Evolutionary conservation across 179 eudicot species (phyloP).

Genomic region (Beta macrorhiza): DNA sequence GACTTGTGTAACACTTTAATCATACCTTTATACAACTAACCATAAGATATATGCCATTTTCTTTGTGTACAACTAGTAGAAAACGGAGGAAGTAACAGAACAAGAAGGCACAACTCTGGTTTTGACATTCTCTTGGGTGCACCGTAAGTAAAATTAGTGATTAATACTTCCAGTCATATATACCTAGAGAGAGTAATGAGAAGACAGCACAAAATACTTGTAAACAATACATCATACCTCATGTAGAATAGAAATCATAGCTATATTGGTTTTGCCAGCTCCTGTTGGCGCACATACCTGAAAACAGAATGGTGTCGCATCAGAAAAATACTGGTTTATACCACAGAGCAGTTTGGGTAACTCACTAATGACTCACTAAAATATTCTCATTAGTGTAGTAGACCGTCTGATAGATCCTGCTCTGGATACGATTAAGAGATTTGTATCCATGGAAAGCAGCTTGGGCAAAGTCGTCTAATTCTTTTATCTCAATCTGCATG

Average conservation of each 20-base stretch:
- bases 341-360: not conserved
- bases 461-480: constrained; percentile 95
- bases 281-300: constrained; percentile 99
- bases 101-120: not conserved
- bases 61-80: too few relatives aligned
- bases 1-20: too few relatives aligned
- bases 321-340: constrained; percentile 10
- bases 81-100: too few relatives aligned
- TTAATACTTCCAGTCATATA: not conserved
- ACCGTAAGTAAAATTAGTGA: not conserved
- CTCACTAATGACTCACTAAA: constrained; percentile 52
- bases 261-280: constrained; percentile 97
- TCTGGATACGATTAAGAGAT: constrained; percentile 93
- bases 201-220: not conserved
- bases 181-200: constrained; percentile 6
- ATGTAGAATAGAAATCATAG: constrained; percentile 90
- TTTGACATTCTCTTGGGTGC: not conserved
- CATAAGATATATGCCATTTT: too few relatives aligned
- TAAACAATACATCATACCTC: constrained; percentile 51
- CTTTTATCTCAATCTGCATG: constrained; percentile 85
- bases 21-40: too few relatives aligned
- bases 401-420: constrained; percentile 83
- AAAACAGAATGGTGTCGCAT: constrained; percentile 27
- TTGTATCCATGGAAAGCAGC: constrained; percentile 95
- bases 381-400: constrained; percentile 84